Conservation (phyloP, 139 green algal genomes). For the Chlorella sp. region DNA sequence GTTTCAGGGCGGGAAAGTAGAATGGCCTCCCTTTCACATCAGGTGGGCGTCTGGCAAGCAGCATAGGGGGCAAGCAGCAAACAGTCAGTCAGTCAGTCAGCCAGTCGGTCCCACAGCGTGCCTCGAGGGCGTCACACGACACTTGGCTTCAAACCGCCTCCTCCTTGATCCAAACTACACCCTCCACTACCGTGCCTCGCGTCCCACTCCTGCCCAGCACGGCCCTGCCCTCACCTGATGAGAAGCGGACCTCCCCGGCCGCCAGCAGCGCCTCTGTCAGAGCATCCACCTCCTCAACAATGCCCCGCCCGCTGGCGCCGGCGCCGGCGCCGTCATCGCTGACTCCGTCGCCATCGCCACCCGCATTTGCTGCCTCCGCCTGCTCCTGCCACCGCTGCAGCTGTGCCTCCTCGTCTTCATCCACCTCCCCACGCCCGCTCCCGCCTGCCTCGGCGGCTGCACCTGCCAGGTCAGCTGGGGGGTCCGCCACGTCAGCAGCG, state of each 20-base stretch:
- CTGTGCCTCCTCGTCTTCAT: not conserved
- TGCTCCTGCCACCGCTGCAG: constrained; percentile 2
- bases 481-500: not conserved
- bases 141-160: too few species aligned
- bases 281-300: not conserved
- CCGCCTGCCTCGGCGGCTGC: not conserved
- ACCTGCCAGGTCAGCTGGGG: not conserved
- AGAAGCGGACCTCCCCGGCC: not conserved
- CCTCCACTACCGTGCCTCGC: too few species aligned
- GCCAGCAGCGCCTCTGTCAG: constrained; percentile 5
- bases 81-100: not conserved
- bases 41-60: not conserved
- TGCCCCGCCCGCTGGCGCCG: not conserved
- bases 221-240: not conserved
- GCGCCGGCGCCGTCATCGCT: not conserved
- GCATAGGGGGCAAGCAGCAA: not conserved
- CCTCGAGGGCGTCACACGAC: too few species aligned
- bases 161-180: too few species aligned
- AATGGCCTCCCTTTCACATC: too few species aligned
- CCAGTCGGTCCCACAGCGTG: too few species aligned
- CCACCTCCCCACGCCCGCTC: not conserved
- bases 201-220: too few species aligned
- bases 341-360: not conserved
- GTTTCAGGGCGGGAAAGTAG: too few species aligned
- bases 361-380: not conserved